Base-by-base conservation (phyloP, 257 asterid genomes). In the Linderniella brevidens region DNA sequence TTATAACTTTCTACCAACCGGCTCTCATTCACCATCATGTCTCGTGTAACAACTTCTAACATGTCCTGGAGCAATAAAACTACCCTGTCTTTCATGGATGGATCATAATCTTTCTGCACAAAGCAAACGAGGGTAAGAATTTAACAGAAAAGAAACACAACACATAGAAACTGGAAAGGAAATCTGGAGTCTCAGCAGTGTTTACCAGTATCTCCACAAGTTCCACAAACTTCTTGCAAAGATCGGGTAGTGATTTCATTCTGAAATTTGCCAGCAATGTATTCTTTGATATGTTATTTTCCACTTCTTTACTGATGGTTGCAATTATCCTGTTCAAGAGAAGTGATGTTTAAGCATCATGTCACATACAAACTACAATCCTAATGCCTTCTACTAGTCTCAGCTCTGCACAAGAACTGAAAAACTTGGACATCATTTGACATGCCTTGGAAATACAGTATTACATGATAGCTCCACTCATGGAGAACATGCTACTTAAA, bases 51-150 rank as follows among this genome's bases (percentile, higher is more conserved):
- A 38, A 90, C 74, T 71, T 90, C 96, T 57, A 85, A 51, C 87
- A 90, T 84, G 72, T 90, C 98, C 67, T 90, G 98, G 66, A 90
- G 75, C 67, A 80, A 61, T 52, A 90, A 60, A 61, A 90, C 98
- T 67, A 85, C 93, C 35, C 60, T 64, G 45, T 76, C 81, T 76
- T 73, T 79, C 79, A 65, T 69, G 67, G 93, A 62, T 49, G 87
- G 84, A 52, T 90, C 78, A 19, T 69, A 68, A 41, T 72, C 82
- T 73, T 71, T 81, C 98, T 90, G 93, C 8, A 35, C 70, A 67
- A 37, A 58, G 62, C 46, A 62, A 17, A 37, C n/a, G 48, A 47
- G 49, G 50, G 50, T 42, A 25, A 11, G 13, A 50, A 58, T 17
- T 50, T 12, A 45, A 52, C 8, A 52, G 47, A 49, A 17, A 38